phyloP scores from a whole-genome alignment of 768 basidiomycete species.

The Phaeolepiota aurea region DNA sequence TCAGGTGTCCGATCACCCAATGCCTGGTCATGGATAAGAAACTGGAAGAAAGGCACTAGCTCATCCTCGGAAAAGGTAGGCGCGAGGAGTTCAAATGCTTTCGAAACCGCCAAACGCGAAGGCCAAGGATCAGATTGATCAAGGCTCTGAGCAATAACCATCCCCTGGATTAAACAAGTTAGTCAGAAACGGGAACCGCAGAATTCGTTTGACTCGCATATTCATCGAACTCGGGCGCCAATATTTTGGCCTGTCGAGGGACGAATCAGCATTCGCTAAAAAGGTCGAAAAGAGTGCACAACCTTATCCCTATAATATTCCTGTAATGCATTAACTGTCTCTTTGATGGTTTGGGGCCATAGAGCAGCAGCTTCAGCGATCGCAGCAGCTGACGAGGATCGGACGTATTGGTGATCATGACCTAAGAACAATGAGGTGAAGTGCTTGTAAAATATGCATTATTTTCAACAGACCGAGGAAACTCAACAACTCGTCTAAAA shows the following conservation, averaged over 20 bases:
- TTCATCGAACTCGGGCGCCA: constrained; percentile 89
- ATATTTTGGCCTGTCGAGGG: constrained; percentile 58
- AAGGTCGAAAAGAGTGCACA: constrained; percentile 2
- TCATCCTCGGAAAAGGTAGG: constrained; percentile 53
- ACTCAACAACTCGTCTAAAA: constrained; percentile 46
- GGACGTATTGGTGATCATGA: constrained; percentile 75
- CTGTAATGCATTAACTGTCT: constrained; percentile 46
- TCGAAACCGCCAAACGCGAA: constrained; percentile 66
- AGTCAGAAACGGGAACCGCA: background rate
- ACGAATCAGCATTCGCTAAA: background rate
- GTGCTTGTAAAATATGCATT: background rate
- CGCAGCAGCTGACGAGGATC: constrained; percentile 60
- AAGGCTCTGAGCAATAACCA: constrained; percentile 85
- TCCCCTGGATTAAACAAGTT: constrained; percentile 54
- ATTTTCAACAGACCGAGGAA: constrained; percentile 53
- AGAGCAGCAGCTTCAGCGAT: constrained; percentile 71
- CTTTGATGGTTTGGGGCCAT: constrained; percentile 50
- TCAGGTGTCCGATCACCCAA: constrained; percentile 78
- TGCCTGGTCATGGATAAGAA: constrained; percentile 80
- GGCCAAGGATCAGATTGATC: constrained; percentile 87
- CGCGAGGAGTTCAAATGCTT: constrained; percentile 59
- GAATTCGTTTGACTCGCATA: constrained; percentile 72
- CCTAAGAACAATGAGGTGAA: constrained; percentile 28
- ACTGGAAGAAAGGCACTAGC: constrained; percentile 70
- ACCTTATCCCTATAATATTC: constrained; percentile 82